These are phyloP conservation scores for Tolypocladium cylindrosporum DNA, from an alignment of 2,329 filamentous ascomycete species.

Conservation along the genomic window DNA sequence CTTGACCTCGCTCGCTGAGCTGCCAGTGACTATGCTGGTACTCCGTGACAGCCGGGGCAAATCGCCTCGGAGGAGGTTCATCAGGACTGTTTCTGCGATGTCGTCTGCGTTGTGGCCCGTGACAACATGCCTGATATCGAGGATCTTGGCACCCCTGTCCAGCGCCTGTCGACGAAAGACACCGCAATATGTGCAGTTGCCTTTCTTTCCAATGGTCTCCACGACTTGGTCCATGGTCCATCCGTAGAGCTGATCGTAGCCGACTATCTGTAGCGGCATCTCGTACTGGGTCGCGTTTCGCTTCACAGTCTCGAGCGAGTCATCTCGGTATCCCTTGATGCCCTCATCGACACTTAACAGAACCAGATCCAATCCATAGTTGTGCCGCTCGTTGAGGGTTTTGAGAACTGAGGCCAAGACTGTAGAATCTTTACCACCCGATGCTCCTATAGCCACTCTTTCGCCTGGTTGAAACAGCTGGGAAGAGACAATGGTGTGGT, in stretches of 20 bases:
- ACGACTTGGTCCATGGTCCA: constrained; percentile 99
- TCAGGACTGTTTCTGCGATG: constrained; percentile 91
- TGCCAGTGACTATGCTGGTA: constrained; percentile 80
- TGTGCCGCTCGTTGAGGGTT: constrained; percentile 81
- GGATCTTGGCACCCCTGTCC: constrained; percentile 78
- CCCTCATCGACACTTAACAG: constrained; percentile 93
- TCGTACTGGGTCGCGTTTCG: constrained; percentile 83
- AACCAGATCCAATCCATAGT: constrained; percentile 77
- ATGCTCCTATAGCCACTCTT: constrained; percentile 86
- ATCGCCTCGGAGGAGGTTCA: constrained; percentile 91
- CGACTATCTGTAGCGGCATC: constrained; percentile 85
- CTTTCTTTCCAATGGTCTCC: constrained; percentile 90
- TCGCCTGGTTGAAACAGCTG: constrained; percentile 78
- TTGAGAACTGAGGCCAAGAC: constrained; percentile 92
- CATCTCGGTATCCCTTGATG: constrained; percentile 93
- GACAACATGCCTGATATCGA: constrained; percentile 86
- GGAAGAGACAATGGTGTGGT: constrained; percentile 79
- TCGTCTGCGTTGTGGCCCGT: constrained; percentile 98
- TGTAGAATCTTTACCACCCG: constrained; percentile 94
- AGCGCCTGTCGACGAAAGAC: constrained; percentile 92
- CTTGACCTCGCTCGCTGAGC: constrained; percentile 75
- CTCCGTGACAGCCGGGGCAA: constrained; percentile 77
- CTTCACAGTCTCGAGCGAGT: constrained; percentile 93
- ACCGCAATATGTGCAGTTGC: constrained; percentile 97
- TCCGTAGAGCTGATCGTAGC: constrained; percentile 88